phyloP scores from a whole-genome alignment of 176 grass and related monocot genomes.

The Microstegium vimineum region DNA sequence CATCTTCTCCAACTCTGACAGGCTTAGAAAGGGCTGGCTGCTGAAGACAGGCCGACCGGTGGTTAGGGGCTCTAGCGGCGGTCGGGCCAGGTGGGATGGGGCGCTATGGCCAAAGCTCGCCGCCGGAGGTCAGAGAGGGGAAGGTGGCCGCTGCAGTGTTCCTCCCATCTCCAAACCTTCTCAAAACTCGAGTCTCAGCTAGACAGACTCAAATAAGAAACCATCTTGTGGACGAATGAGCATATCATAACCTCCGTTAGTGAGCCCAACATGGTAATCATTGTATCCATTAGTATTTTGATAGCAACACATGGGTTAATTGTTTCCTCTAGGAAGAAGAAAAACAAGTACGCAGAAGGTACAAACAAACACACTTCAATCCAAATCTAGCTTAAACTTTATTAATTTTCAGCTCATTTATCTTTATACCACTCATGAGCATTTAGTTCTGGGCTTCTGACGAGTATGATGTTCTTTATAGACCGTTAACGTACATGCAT shows the following conservation, averaged over 20 bases:
- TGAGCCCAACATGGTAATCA: not conserved
- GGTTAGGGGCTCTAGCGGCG: no score
- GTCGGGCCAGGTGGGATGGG: no score
- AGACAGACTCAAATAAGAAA: no score
- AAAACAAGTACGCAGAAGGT: not conserved
- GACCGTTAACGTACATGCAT: not conserved
- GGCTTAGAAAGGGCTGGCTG: no score
- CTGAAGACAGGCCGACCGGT: no score
- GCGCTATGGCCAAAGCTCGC: no score
- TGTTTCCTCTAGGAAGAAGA: not conserved
- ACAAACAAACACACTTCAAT: not conserved
- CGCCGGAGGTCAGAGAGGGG: no score
- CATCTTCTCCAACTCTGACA: no score
- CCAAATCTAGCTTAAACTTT: not conserved
- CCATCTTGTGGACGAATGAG: not conserved
- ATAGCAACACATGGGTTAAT: constrained; percentile 11
- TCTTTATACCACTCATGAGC: not conserved
- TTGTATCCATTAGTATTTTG: not conserved
- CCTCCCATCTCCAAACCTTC: no score
- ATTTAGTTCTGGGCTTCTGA: not conserved
- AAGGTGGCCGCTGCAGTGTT: no score
- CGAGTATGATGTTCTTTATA: not conserved
- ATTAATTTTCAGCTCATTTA: not conserved
- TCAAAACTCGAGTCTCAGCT: no score
- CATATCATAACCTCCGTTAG: not conserved